Evolutionary conservation across 305 asterid species (phyloP).

Genomic region (Fraxinus floribunda): DNA sequence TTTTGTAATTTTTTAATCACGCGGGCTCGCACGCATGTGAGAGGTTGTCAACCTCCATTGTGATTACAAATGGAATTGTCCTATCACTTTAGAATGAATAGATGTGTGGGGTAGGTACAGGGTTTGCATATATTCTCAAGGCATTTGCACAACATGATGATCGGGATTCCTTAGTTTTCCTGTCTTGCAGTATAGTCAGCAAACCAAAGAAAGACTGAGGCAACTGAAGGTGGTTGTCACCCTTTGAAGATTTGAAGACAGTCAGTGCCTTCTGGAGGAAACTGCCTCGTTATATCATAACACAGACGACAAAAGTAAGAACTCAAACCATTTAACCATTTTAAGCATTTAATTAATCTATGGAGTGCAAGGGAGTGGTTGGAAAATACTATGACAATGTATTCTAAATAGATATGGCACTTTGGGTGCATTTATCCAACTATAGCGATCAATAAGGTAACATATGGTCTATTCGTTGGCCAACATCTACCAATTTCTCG

Average conservation of each 20-base stretch:
- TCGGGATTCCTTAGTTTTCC: slow-evolving; percentile 83
- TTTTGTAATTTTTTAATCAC: too few relatives aligned
- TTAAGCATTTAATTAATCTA: background rate
- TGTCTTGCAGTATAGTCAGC: slow-evolving; percentile 86
- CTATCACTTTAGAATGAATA: background rate
- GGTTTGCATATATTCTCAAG: slow-evolving; percentile 71
- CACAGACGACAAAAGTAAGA: too few relatives aligned
- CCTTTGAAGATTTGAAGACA: slow-evolving; percentile 83
- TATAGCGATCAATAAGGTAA: background rate
- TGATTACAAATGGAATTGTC: too few relatives aligned
- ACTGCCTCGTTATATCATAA: too few relatives aligned
- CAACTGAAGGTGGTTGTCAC: slow-evolving; percentile 93
- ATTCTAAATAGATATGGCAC: background rate
- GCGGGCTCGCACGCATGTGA: too few relatives aligned
- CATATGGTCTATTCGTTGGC: too few relatives aligned
- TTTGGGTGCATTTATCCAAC: background rate
- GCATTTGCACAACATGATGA: slow-evolving; percentile 82
- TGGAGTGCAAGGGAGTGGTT: background rate
- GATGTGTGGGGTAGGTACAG: slow-evolving; percentile 29
- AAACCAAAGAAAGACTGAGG: slow-evolving; percentile 84
- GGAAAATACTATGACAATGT: background rate
- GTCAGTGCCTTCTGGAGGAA: slow-evolving; percentile 89
- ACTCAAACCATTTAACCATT: background rate
- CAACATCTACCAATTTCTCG: too few relatives aligned
- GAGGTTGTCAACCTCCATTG: too few relatives aligned